These are phyloP conservation scores for Micractinium sp. DNA, from an alignment of 139 green algal species.

Conservation along the genomic window DNA sequence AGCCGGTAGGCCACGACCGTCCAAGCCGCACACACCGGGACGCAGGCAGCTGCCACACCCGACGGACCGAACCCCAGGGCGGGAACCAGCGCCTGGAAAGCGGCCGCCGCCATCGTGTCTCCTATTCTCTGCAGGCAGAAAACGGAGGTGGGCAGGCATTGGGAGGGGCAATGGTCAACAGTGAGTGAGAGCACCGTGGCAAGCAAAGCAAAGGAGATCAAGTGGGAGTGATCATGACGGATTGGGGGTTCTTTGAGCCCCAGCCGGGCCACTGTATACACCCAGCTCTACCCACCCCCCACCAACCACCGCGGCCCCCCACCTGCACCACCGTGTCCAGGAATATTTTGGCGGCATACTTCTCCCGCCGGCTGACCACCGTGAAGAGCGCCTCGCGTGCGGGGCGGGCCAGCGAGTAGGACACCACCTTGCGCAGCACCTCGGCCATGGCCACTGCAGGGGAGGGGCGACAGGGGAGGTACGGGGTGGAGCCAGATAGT, in stretches of 20 bases:
- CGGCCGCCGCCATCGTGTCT: slow-evolving; percentile 52
- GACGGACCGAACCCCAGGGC: slow-evolving; percentile 42
- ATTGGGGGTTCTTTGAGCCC: no score
- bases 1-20: slow-evolving; percentile 23
- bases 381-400: slow-evolving; percentile 84
- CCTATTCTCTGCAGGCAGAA: slow-evolving; percentile 47
- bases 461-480: not conserved
- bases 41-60: slow-evolving; percentile 40
- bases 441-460: slow-evolving; percentile 56
- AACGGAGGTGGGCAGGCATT: not conserved
- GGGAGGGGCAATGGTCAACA: not conserved
- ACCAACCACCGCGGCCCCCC: not conserved
- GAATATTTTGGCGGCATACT: slow-evolving; percentile 81
- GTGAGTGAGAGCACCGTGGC: not conserved
- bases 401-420: slow-evolving; percentile 70
- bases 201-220: no score
- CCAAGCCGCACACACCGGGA: slow-evolving; percentile 53
- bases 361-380: slow-evolving; percentile 76
- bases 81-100: slow-evolving; percentile 44
- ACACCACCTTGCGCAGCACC: slow-evolving; percentile 70
- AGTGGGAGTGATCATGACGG: not conserved
- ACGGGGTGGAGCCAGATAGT: no score
- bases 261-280: no score
- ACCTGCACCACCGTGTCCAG: slow-evolving; percentile 36
- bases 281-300: not conserved